phyloP scores from a whole-genome alignment of 2,329 filamentous ascomycete genomes.

The Xylaria sp. region DNA sequence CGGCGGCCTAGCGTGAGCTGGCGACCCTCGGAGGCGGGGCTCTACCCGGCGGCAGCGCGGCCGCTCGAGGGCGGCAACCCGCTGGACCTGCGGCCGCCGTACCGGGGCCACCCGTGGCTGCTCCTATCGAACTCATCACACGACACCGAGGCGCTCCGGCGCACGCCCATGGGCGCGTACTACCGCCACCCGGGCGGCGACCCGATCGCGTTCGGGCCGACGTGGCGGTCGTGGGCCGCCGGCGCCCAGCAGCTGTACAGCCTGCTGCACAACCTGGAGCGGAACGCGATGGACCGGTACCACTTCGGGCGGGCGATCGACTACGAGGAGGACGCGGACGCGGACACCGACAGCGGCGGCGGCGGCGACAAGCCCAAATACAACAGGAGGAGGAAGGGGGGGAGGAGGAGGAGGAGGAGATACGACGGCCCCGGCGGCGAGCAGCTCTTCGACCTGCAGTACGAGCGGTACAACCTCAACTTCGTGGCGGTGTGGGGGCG shows the following conservation, averaged over 20 bases:
- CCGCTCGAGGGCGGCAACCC: slow-evolving; percentile 15
- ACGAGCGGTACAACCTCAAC: slow-evolving; percentile 53
- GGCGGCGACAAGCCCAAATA: slow-evolving; percentile 12
- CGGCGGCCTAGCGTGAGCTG: slow-evolving; percentile 37
- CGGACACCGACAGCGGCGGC: slow-evolving; percentile 12
- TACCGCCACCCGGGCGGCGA: slow-evolving; percentile 16
- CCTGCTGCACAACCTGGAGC: slow-evolving; percentile 53
- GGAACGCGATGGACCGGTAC: slow-evolving; percentile 46
- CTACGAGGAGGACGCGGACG: slow-evolving; percentile 15
- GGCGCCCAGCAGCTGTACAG: slow-evolving; percentile 50
- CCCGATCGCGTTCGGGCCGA: slow-evolving; percentile 40
- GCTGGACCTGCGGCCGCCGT: slow-evolving; percentile 31
- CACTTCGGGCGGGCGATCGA: slow-evolving; percentile 43
- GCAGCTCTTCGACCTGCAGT: slow-evolving; percentile 49
- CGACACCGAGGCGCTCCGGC: slow-evolving; percentile 42
- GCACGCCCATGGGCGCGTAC: slow-evolving; percentile 47
- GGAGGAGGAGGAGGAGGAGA: too few relatives aligned
- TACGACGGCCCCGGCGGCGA: slow-evolving; percentile 27
- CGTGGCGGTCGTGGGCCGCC: slow-evolving; percentile 51
- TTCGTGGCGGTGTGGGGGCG: slow-evolving; percentile 55
- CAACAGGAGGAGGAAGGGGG: too few relatives aligned
- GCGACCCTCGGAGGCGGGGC: slow-evolving; percentile 39
- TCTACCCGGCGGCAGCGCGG: slow-evolving; percentile 13
- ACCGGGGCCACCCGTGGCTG: slow-evolving; percentile 54
- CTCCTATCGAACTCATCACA: slow-evolving; percentile 38